Conservation (phyloP, 371 early-diverging fungal genomes). For the Mucor piriformis region DNA sequence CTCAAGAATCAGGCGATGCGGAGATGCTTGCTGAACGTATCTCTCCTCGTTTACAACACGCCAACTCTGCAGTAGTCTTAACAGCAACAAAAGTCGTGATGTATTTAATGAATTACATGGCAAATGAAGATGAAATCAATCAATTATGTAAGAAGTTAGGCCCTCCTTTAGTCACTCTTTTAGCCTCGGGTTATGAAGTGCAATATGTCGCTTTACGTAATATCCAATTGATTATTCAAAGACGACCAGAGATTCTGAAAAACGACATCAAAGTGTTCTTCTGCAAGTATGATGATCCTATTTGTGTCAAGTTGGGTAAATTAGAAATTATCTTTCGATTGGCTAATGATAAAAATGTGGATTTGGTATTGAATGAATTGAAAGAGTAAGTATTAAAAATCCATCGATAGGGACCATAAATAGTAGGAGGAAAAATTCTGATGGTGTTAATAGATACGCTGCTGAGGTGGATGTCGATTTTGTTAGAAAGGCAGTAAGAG, state of each 20-base stretch:
- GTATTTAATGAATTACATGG: conserved; percentile 90
- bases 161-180: conserved; percentile 87
- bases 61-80: conserved; percentile 95
- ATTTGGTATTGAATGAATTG: conserved; percentile 85
- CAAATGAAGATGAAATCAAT: conserved; percentile 68
- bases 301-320: conserved; percentile 94
- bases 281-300: conserved; percentile 96
- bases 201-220: conserved; percentile 94
- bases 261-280: conserved; percentile 93
- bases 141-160: conserved; percentile 81
- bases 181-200: conserved; percentile 89
- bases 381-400: conserved; percentile 94
- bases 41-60: conserved; percentile 93
- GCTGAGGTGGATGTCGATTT: conserved; percentile 95
- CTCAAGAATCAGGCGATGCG: conserved; percentile 86
- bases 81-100: conserved; percentile 87
- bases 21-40: conserved; percentile 91
- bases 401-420: too few species aligned
- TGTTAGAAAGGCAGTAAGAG: conserved; percentile 91
- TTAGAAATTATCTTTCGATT: conserved; percentile 88
- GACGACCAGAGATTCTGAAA: conserved; percentile 77
- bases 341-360: conserved; percentile 77
- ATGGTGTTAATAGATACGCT: conserved; percentile 67
- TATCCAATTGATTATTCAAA: conserved; percentile 85
- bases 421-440: conserved; percentile 21